Evolutionary conservation across 306 rosid genomes (phyloP).

Genomic region (Macrotyloma uniflorum): DNA sequence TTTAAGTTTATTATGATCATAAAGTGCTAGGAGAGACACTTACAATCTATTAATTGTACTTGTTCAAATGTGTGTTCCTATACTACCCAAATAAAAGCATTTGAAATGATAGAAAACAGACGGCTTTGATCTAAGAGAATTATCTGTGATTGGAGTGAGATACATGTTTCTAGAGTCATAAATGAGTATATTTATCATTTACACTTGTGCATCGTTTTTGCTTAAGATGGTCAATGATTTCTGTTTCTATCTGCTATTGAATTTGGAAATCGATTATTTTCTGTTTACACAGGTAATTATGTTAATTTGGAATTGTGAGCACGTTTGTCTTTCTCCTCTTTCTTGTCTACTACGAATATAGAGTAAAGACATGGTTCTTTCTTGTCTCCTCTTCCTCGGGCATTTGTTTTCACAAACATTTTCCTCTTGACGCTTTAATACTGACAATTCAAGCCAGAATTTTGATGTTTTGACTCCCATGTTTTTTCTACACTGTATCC

Average conservation of each 20-base stretch:
- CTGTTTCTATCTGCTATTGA: neutral
- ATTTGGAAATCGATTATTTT: slow-evolving; percentile 20
- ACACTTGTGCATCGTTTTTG: neutral
- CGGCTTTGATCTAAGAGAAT: neutral
- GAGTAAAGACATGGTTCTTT: slow-evolving; percentile 5
- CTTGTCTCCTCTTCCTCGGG: neutral
- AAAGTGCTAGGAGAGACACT: slow-evolving; percentile 1
- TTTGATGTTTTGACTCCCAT: slow-evolving; percentile 17
- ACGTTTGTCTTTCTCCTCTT: neutral
- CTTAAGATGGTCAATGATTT: slow-evolving; percentile 14
- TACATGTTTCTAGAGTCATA: neutral
- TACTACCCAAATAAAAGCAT: neutral
- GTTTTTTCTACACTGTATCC: neutral
- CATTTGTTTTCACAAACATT: slow-evolving; percentile 10
- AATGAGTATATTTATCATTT: neutral
- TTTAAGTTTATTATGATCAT: slow-evolving; percentile 4
- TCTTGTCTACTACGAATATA: neutral
- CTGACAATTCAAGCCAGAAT: neutral
- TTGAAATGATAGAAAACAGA: neutral
- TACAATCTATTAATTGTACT: slow-evolving; percentile 9
- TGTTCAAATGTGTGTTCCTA: neutral
- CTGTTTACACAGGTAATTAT: slow-evolving; percentile 1
- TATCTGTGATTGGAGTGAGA: neutral
- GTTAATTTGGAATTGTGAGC: neutral
- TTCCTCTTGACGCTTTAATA: neutral